phyloP scores from a whole-genome alignment of 371 early-diverging fungal species.

The Capillidium heterosporum region DNA sequence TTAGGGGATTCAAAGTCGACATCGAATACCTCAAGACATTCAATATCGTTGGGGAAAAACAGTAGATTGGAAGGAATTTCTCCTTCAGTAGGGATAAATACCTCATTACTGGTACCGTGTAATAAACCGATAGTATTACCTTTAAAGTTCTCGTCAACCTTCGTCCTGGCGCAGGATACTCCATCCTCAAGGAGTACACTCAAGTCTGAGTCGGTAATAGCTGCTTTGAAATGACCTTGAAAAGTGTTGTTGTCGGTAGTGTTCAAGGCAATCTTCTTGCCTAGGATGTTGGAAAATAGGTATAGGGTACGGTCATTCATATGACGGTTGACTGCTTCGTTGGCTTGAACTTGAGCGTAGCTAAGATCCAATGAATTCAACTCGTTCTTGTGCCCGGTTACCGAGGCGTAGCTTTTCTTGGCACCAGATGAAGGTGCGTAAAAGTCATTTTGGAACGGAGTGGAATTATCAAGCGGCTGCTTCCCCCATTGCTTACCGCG shows the following conservation, averaged over 20 bases:
- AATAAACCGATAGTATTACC: too few relatives aligned
- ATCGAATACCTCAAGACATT: constrained; percentile 30
- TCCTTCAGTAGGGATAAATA: constrained; percentile 14
- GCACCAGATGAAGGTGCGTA: too few relatives aligned
- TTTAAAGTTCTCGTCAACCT: constrained; percentile 14
- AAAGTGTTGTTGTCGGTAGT: constrained; percentile 43
- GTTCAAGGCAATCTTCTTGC: constrained; percentile 47
- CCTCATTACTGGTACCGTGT: constrained; percentile 11
- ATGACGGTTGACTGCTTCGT: constrained; percentile 16
- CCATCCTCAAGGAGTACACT: constrained; percentile 54
- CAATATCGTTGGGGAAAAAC: constrained; percentile 48
- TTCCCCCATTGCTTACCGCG: too few relatives aligned
- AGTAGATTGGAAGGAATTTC: constrained; percentile 25
- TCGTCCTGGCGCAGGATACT: constrained; percentile 16
- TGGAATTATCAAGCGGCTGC: too few relatives aligned
- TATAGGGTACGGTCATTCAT: constrained; percentile 60
- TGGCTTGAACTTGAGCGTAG: too few relatives aligned
- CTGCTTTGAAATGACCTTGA: constrained; percentile 61
- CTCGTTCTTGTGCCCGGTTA: too few relatives aligned
- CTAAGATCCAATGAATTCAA: too few relatives aligned
- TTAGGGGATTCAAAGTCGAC: constrained; percentile 31
- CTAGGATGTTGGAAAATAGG: constrained; percentile 54
- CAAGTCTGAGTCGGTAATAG: constrained; percentile 51
- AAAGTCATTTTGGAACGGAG: too few relatives aligned
- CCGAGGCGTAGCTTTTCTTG: too few relatives aligned